Percentiles rank a stretch among this genome's conserved stretches.
Conservation (phyloP, 176 grass and related monocot species). For the Paspalum vaginatum region DNA sequence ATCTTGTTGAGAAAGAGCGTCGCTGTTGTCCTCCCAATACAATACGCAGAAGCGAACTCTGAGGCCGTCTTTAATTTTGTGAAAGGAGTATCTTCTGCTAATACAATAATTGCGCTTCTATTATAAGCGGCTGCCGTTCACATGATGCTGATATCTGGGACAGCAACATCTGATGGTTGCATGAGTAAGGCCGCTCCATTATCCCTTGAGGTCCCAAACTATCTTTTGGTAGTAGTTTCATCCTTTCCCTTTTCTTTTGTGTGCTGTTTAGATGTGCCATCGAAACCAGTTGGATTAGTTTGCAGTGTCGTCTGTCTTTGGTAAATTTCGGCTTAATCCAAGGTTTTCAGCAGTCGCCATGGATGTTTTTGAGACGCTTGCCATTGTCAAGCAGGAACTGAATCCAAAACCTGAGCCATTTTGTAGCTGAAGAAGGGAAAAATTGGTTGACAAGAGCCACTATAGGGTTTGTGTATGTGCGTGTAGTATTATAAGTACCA, state of each 20-base stretch:
- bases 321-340: background rate
- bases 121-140: background rate
- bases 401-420: background rate
- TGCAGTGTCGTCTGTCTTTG: background rate
- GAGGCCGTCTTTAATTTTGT: background rate
- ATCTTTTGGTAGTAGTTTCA: background rate
- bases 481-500: too few relatives aligned
- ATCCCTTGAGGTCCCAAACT: background rate
- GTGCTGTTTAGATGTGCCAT: background rate
- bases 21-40: slow-evolving; percentile 6
- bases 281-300: background rate
- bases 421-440: background rate
- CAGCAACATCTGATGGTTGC: background rate
- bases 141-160: slow-evolving; percentile 14
- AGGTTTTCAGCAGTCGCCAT: background rate
- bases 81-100: slow-evolving; percentile 4
- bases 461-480: too few relatives aligned
- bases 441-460: too few relatives aligned
- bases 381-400: background rate
- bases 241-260: background rate
- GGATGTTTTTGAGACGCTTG: background rate
- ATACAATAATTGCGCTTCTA: slow-evolving; percentile 37
- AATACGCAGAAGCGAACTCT: background rate
- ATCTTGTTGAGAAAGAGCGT: background rate
- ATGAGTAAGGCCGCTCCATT: background rate